Evolutionary conservation across 164 flowering plant genomes (phyloP), one percentile per base, ranked within the genome.

Genomic region (Euptelea pleiosperma): DNA sequence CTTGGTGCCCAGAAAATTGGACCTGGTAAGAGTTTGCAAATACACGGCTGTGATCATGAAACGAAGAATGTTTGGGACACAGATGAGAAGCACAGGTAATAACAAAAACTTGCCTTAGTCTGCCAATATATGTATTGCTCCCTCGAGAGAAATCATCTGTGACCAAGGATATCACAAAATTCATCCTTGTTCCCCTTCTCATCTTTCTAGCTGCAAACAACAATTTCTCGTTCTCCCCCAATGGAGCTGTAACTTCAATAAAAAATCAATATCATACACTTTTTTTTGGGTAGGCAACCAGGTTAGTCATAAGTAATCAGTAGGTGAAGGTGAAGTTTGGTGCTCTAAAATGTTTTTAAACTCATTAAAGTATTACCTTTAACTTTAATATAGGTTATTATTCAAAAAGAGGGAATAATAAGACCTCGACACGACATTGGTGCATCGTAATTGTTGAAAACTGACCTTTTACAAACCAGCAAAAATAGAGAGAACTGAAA

Each of bases 1-100:
- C 72, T 88, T 88, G 66, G 97, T 86, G 14, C 96, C 95, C 44
- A 88, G 68, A 61, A 91, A 91, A 75, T 91, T 91, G 45, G 96
- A 91, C 79, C 97, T 91, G 89, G 50, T 44, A 54, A 70, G 46
- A 31, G 25, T 34, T 65, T 26, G 1, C 1, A 16, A 29, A 31
- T 42, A 29, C 40, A 36, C 33, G 53, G 18, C 40, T 40, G 1
- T n/a, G 25, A 29, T 51, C 52, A 59, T 25, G 30, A 56, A n/a
- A 44, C 19, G 14, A 48, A 62, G 4, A 52, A 39, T 22, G 14
- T 34, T 47, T 12, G 41, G 16, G 12, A 12, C 24, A 16, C 18
- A 28, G 18, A 41, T 2, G 29, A 26, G 29, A 15, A 53, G 33
- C n/a, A 31, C 25, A 46, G 33, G 4, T 16, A 26, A 26, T 22